Base-by-base conservation (phyloP, 148 eudicot species). In the Arctostaphylos glauca region DNA sequence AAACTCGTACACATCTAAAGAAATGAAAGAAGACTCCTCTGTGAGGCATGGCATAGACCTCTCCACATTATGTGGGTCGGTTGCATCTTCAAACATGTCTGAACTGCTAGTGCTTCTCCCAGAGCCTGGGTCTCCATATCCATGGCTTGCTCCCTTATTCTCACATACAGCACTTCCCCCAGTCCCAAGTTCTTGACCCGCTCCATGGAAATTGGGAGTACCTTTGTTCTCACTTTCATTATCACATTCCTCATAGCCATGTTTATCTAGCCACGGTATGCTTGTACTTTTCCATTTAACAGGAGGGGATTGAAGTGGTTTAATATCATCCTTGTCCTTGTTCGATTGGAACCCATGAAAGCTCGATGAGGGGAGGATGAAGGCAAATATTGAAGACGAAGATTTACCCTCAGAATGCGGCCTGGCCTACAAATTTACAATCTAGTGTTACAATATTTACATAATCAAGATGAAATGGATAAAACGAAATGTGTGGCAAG, bases 81-180 rank as follows among this genome's bases (percentile, higher is more conserved):
- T 50, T 48, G 91, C 90, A 89, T 96, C 99, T 86, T 94, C 96
- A 93, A 86, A 90, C n/a, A 78, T 67, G 70, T 93, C 95, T 72
- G 90, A 83, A 58, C 82, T 75, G 87, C 87, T 78, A 18, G 84
- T 84, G 81, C 81, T 85, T 83, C 89, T 86, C 68, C 60, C 78
- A 59, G 86, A 86, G 72, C 81, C 84, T 38, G 76, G 85, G 52
- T 88, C 87, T 62, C 74, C 83, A 79, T 81, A 86, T 23, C 74
- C 76, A 8, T 60, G 80, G 46, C 81, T 46, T 19, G 44, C 46
- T 82, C 68, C 49, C 80, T 67, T 50, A 12, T 64, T 62, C 43
- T 77, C 56, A 72, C 81, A 74, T 44, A 66, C 76, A 25, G 12
- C 16, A 53, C 87, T 86, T 66, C 73, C 85, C 75, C 87, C 88